Percentiles rank a stretch among this genome's conserved stretches.
phyloP scores from a whole-genome alignment of 1,284 basidiomycete genomes.

The Fomitopsis schrenkii region DNA sequence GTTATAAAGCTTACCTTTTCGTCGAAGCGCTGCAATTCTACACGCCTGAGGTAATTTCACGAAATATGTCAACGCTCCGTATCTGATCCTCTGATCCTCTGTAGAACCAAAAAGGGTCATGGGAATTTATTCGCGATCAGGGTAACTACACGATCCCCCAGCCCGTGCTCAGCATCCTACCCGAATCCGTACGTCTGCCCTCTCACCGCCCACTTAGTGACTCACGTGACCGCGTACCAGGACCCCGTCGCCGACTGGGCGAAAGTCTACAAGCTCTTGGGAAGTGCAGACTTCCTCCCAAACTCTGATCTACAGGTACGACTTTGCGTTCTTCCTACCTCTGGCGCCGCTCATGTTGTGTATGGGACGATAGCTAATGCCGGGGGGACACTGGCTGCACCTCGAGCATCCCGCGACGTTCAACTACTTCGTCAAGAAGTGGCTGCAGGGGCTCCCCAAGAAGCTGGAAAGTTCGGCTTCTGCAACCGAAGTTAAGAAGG shows the following conservation, averaged over 20 bases:
- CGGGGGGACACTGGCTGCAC: conserved; percentile 59
- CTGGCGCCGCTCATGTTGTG: conserved; percentile 6
- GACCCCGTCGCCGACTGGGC: conserved; percentile 68
- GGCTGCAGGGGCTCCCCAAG: conserved; percentile 25
- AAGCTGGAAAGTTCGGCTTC: not conserved
- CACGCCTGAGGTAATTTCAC: conserved; percentile 31
- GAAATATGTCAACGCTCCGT: conserved; percentile 3
- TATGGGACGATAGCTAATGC: conserved; percentile 32
- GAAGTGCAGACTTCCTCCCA: conserved; percentile 44
- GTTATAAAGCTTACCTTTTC: not conserved
- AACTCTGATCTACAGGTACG: conserved; percentile 47
- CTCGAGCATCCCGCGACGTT: conserved; percentile 49
- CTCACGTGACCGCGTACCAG: conserved; percentile 13
- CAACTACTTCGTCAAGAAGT: conserved; percentile 40
- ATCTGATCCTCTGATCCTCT: not conserved
- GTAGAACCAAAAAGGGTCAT: conserved; percentile 51
- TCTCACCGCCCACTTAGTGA: not conserved
- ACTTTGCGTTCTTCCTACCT: conserved; percentile 5
- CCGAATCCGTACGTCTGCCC: conserved; percentile 38
- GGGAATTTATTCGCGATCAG: conserved; percentile 47
- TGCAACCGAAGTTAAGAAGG: not conserved
- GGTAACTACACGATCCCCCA: conserved; percentile 56
- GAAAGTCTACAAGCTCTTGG: conserved; percentile 34
- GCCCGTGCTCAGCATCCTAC: conserved; percentile 54
- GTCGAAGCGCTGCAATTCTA: conserved; percentile 12